These are phyloP conservation scores for Rosa lucieae DNA, from an alignment of 306 rosid genomes.

Conservation along the genomic window DNA sequence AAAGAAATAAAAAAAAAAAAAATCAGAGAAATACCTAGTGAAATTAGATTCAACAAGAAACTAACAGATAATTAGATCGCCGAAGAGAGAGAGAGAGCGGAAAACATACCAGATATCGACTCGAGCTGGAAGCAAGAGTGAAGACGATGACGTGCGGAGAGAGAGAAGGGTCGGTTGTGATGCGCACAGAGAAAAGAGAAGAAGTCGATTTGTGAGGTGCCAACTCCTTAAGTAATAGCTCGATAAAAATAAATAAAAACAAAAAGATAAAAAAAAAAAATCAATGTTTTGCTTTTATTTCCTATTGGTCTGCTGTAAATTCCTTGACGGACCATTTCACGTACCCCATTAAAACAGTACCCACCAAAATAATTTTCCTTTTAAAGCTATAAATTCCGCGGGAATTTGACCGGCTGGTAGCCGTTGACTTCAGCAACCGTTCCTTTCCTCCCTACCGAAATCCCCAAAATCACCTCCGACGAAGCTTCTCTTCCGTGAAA, in stretches of 20 bases:
- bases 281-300: too few relatives aligned
- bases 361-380: background rate
- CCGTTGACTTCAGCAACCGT: background rate
- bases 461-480: background rate
- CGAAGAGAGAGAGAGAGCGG: background rate
- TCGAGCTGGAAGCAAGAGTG: background rate
- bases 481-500: background rate
- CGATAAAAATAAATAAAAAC: background rate
- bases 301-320: background rate
- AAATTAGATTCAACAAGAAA: background rate
- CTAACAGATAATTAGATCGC: background rate
- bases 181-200: background rate
- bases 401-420: slow-evolving; percentile 3
- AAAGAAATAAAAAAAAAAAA: background rate
- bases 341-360: background rate
- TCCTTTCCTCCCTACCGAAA: background rate
- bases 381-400: background rate
- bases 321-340: background rate
- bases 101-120: background rate
- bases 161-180: background rate
- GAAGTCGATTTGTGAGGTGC: background rate
- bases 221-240: background rate
- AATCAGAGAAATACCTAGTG: background rate
- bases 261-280: background rate
- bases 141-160: background rate